These are phyloP conservation scores for Gastrodia elata DNA, from an alignment of 106 monocot species.

Conservation along the genomic window DNA sequence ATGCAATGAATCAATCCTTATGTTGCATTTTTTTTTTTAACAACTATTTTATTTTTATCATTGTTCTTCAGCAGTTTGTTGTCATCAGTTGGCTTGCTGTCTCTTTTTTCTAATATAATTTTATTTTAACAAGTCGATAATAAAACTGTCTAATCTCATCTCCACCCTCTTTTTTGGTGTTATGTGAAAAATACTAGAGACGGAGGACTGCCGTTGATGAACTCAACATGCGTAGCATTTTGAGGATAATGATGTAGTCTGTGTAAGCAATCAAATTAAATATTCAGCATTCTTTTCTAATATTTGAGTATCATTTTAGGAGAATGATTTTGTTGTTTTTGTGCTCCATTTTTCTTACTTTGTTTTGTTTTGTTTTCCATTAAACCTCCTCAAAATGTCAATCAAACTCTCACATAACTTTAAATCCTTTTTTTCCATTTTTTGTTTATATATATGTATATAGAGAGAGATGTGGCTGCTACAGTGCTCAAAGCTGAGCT, in stretches of 20 bases:
- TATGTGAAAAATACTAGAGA: constrained; percentile 47
- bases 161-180: not conserved
- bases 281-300: too few species aligned
- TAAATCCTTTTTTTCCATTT: too few species aligned
- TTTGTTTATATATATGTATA: too few species aligned
- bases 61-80: too few species aligned
- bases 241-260: constrained; percentile 94
- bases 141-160: not conserved
- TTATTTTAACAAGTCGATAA: not conserved
- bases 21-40: not conserved
- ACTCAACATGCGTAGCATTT: constrained; percentile 97
- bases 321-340: not conserved
- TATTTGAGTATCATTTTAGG: not conserved
- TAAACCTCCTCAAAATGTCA: not conserved
- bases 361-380: not conserved
- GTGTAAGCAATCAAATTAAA: constrained; percentile 54
- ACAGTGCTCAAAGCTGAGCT: too few species aligned
- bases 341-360: not conserved
- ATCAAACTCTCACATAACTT: not conserved
- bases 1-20: not conserved
- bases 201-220: constrained; percentile 95
- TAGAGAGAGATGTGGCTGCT: too few species aligned
- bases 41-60: not conserved
- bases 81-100: not conserved
- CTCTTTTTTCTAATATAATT: not conserved